Evolutionary conservation across 2,329 filamentous ascomycete species (phyloP), one percentile per base, ranked within the genome.

Genomic region (Dactylellina drechsleri): DNA sequence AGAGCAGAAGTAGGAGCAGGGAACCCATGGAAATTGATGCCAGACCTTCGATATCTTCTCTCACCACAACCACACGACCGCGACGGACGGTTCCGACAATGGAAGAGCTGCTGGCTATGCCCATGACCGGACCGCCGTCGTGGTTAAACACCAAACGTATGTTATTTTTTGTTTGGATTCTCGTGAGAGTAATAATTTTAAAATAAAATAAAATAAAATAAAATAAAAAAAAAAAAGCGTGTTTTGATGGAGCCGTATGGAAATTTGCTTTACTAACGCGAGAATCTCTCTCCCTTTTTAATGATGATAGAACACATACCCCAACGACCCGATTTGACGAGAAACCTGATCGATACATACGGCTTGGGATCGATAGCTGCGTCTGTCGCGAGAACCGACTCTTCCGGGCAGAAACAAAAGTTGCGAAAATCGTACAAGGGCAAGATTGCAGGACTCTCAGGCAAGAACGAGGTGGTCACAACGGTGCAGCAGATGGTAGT

Each of bases 341-440:
- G 85, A 78, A 83, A 86, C 78, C 80, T 87, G 59, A 82, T 86
- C 76, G 79, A 81, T 62, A 80, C 85, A 52, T 87, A 86, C 80
- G 79, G 80, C 59, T 80, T 87, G 40, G 80, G 83, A 66, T 75
- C 79, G 20, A 82, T 87, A 36, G 84, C 85, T 60, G 81, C 82
- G 53, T 84, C 82, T 23, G 85, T 87, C 31, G 84, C 83, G 36
- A 82, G 85, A 57, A 82, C 80, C 41, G 84, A 87, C 77, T 83
- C 84, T 10, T 85, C 84, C 10, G 85, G 85, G 73, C 84, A 84
- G 77, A 87, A 87, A 80, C 86, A 86, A 79, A 85, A 85, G 78
- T 80, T 87, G 41, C 83, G 85, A 45, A 86, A 86, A 78, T 85
- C 84, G 40, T 87, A 86, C 78, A 85, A 85, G 78, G 84, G 83